Evolutionary conservation across 176 grass and related monocot genomes (phyloP).

Genomic region (Aegilops bicornis): DNA sequence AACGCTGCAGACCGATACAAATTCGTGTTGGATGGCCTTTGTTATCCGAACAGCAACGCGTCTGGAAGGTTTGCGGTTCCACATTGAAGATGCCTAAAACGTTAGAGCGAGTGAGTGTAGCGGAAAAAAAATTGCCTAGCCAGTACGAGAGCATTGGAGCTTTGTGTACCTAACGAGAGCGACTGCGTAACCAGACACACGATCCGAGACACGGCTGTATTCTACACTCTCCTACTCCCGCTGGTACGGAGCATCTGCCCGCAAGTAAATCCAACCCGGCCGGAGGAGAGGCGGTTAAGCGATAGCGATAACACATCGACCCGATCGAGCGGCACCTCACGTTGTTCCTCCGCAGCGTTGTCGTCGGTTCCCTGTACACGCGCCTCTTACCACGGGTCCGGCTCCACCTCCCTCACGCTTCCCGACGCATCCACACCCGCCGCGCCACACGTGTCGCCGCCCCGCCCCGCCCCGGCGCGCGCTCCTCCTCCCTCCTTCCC

Average conservation of each 20-base stretch:
- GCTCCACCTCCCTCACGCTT: background rate
- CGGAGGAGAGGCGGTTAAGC: background rate
- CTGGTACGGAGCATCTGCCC: background rate
- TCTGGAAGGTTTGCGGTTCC: too few species aligned
- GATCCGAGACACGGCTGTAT: background rate
- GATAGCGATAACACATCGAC: slow-evolving; percentile 17
- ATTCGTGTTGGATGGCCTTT: too few species aligned
- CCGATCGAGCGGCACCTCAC: background rate
- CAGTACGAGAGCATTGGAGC: background rate
- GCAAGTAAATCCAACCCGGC: background rate
- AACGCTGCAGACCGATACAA: rapidly evolving
- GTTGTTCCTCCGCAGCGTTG: background rate
- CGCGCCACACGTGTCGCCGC: slow-evolving; percentile 44
- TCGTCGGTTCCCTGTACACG: background rate
- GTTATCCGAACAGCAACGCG: too few species aligned
- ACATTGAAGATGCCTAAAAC: too few species aligned
- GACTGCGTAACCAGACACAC: background rate
- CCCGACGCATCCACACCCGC: slow-evolving; percentile 33
- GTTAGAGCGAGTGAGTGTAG: background rate
- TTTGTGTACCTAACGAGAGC: background rate
- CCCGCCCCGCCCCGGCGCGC: background rate
- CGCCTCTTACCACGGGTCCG: background rate
- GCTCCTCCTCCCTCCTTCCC: slow-evolving; percentile 6
- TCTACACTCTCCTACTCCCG: background rate
- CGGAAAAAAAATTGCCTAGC: background rate